These are phyloP conservation scores for Colletotrichum higginsianum DNA, from an alignment of 2,329 filamentous ascomycete species.

Conservation along the genomic window DNA sequence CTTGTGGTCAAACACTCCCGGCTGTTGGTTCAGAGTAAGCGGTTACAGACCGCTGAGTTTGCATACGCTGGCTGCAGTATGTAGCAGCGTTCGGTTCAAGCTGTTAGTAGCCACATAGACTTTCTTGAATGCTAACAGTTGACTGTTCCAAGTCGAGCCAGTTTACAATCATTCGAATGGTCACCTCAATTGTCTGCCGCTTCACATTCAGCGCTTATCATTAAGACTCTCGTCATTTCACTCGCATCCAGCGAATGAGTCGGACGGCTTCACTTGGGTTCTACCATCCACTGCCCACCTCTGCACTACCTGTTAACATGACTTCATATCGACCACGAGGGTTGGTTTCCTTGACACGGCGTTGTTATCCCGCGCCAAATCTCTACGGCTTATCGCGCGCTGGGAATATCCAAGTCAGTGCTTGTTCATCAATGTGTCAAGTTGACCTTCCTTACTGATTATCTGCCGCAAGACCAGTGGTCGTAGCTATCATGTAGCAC, in stretches of 20 bases:
- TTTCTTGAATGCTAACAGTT: neutral
- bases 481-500: constrained; percentile 25
- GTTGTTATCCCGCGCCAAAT: no score
- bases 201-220: neutral
- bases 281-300: neutral
- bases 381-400: neutral
- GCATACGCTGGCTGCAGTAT: neutral
- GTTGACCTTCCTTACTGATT: neutral
- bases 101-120: neutral
- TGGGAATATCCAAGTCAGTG: neutral
- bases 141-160: neutral
- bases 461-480: constrained; percentile 6
- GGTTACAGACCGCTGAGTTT: no score
- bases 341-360: neutral
- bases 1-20: no score
- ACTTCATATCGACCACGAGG: neutral
- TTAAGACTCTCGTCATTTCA: neutral
- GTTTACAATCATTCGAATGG: neutral
- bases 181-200: neutral
- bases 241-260: neutral
- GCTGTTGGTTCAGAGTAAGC: no score
- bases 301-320: neutral
- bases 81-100: neutral
- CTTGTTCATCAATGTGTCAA: no score
- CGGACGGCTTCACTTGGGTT: neutral